Evolutionary conservation across 306 rosid species (phyloP).

Genomic region (Prunus fruticosa): DNA sequence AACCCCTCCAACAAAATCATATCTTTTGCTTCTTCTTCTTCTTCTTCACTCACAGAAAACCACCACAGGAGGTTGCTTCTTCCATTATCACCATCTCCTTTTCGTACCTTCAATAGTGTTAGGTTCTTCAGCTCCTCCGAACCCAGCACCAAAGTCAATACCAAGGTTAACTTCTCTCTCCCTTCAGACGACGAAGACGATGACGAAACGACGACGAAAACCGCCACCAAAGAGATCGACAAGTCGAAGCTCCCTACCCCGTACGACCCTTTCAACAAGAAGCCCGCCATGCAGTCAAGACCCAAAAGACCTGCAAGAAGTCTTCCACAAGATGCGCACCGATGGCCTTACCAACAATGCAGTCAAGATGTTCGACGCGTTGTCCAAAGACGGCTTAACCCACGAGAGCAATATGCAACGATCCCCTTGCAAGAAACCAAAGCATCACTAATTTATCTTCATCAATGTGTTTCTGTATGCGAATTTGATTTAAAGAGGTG

Average conservation of each 20-base stretch:
- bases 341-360: conserved; percentile 63
- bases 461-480: too few relatives aligned
- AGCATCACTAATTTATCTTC: conserved; percentile 8
- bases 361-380: conserved; percentile 88
- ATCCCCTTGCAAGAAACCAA: conserved; percentile 49
- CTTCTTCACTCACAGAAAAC: neutral
- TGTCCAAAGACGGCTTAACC: conserved; percentile 75
- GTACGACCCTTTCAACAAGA: conserved; percentile 65
- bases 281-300: conserved; percentile 53
- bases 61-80: neutral
- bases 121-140: conserved; percentile 19
- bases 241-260: conserved; percentile 28
- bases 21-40: neutral
- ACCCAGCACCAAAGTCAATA: conserved; percentile 20
- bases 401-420: conserved; percentile 35
- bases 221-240: conserved; percentile 2
- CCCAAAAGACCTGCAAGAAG: conserved; percentile 65
- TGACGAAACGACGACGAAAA: neutral
- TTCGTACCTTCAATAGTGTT: neutral
- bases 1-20: neutral
- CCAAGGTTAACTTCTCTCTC: conserved; percentile 37
- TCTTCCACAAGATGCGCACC: conserved; percentile 57
- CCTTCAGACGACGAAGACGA: conserved; percentile 34
- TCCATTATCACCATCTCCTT: neutral
- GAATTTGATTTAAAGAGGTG: neutral